Evolutionary conservation across 768 basidiomycete species (phyloP), one percentile per base, ranked within the genome.

Genomic region (Mycena capillaripes): DNA sequence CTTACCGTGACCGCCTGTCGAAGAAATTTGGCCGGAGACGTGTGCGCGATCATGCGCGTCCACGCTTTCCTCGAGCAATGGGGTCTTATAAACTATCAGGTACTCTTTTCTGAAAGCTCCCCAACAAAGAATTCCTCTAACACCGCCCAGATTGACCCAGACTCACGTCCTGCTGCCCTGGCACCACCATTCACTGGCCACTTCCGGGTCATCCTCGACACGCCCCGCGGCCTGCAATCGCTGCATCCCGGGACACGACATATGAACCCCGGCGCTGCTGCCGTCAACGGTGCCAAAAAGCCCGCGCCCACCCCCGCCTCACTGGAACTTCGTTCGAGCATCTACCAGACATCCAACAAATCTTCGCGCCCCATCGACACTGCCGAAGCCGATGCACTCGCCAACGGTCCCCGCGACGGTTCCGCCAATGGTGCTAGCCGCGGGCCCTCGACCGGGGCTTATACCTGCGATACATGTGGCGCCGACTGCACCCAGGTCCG

Each of bases 21-120:
- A 79, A 85, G 98, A 74, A 99, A 99, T 82, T 83, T 99, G 74
- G 97, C 97, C 6, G 98, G 98, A 53, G 98, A 99, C 81, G 98
- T 99, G 8, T 98, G 98, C 78, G 96, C 96, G 29, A 94, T 99
- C 78, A 97, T 99, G 97, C 92, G 98, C 62, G 97, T 99, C 1
- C 98, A 99, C 81, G 97, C 97, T 4, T 99, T 99, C 81, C 87
- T 99, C 36, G 98, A 99, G 81, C 98, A 99, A 78, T 99, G 98
- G 98, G 98, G 98, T 0, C 86, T 99, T 69, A 92, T 99, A 79
- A 99, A 99, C 84, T 99, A 99, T 82, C 98, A 99, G 88, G 97
- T 97, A 74, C 66, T 89, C n/a, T n/a, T n/a, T n/a, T 78, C 27
- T 32, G 2, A 57, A 34, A 52, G 27, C 64, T 58, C 40, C n/a